Evolutionary conservation across 352 stramenopile species (phyloP), one percentile per base, ranked within the genome.

Genomic region (Peronospora destructor): DNA sequence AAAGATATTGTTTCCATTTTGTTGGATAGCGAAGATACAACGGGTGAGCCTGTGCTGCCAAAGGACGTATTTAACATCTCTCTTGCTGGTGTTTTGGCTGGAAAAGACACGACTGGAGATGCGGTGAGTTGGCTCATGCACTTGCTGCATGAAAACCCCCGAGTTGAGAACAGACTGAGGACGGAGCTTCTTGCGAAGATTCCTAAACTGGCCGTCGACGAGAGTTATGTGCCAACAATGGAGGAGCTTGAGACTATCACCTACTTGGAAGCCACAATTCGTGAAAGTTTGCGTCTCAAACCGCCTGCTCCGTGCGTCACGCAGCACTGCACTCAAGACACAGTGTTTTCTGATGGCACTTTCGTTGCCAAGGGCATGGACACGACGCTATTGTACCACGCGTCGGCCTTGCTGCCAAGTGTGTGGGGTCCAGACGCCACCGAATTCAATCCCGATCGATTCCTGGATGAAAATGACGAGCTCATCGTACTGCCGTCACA

Each of bases 61-160:
- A 60, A 38, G 10, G 73, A 74, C 14, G 53, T 89, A 32, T 71
- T 70, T 14, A 75, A 88, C 40, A 78, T 91, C 36, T 63, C 85
- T 3, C 54, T 90, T 4, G 80, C 64, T 13, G 73, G 84, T 7
- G 40, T 88, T 6, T 61, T 90, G 29, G 80, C 76, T 16, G 80
- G 80, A 0, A 66, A 75, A 39, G 78, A 91, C 61, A 88, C 80
- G 0, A 84, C 79, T 14, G 58, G 47, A 26, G 59, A 66, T 35
- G 55, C 63, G 1, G 53, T 73, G 9, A 71, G 61, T 19, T 89
- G 77, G 77, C 29, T 84, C 13, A 61, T 88, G 45, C 81, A 82
- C 40, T 52, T 79, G 43, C 41, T 89, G 32, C 50, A 64, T 35
- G 56, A 73, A 19, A 71, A 87, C 35, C 76, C 71, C 0, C 17